A percentile compares a stretch with the other conserved stretches of the same genome.
Evolutionary conservation across 495 filamentous ascomycete genomes (phyloP).

Genomic region (Penicillium subrubescens): DNA sequence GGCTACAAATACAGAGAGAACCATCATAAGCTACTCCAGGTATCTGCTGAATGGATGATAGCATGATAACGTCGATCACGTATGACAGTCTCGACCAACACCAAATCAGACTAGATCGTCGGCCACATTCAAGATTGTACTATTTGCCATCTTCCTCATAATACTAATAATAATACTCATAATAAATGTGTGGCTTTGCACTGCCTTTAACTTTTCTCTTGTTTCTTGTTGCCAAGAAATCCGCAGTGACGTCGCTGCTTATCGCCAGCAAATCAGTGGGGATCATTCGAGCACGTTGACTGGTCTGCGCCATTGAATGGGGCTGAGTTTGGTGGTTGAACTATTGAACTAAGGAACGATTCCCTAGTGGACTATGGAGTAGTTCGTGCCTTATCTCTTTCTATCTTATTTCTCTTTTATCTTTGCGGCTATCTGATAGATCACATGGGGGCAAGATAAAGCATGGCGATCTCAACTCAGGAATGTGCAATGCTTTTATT

Average conservation of each 20-base stretch:
- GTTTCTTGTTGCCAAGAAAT: not conserved
- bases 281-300: not conserved
- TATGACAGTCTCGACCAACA: not conserved
- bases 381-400: too few species aligned
- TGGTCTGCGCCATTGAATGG: not conserved
- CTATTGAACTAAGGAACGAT: too few species aligned
- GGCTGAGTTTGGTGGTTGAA: not conserved
- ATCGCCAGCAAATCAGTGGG: slow-evolving; percentile 10
- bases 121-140: too few species aligned
- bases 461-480: not conserved
- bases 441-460: not conserved
- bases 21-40: not conserved
- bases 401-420: not conserved
- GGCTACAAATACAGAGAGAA: too few species aligned
- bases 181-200: not conserved
- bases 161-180: too few species aligned
- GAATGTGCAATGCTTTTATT: not conserved
- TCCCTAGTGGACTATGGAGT: too few species aligned
- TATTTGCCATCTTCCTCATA: too few species aligned
- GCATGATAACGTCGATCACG: not conserved
- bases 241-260: slow-evolving; percentile 7
- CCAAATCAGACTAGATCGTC: too few species aligned
- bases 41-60: not conserved
- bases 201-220: not conserved
- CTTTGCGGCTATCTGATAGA: too few species aligned